Evolutionary conservation across 805 yeast species (phyloP), one percentile per base, ranked within the genome.

Genomic region (Myxozyma kluyveri): DNA sequence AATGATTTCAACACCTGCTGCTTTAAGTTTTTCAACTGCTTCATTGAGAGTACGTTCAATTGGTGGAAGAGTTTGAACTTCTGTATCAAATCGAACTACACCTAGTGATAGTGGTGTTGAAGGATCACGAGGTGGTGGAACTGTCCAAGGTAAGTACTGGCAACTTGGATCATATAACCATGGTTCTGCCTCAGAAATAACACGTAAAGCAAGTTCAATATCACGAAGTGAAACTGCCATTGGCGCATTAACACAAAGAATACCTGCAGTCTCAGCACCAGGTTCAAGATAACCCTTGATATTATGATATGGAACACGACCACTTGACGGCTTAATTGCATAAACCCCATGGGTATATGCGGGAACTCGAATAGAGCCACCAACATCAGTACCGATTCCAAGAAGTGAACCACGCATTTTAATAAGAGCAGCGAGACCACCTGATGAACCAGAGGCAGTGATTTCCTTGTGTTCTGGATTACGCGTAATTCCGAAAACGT

Each of bases 231-330:
- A 69, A 61, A 83, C 75, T 2, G 86, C 75, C 69, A 85, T 66
- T 38, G 91, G 91, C 22, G 90, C 91, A 42, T 75, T 75, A 23
- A 82, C 85, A 14, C 84, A 80, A 32, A 75, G 76, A 49, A 84
- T 80, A 26, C 84, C 59, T 33, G 47, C 57, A 26, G 61, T 53
- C 41, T 57, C 61, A 10, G 54, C 59, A 14, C 62, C 62, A 3
- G 60, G 66, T n/a, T 73, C 74, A 10, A 69, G 52, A 19, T 72
- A 72, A 5, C 62, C 62, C 45, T 58, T 59, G 49, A 57, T 52
- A 19, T 57, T 59, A 37, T 53, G 54, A 39, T 59, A 59, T 26
- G 77, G 62, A 47, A 76, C 66, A 50, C 82, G 61, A 7, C 77
- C 77, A 49, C 70, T 69, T 1, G 78, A 65, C 1, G 81, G 80